Conservation (phyloP, 208 protist genomes). For the Wallacemonas sp. region DNA sequence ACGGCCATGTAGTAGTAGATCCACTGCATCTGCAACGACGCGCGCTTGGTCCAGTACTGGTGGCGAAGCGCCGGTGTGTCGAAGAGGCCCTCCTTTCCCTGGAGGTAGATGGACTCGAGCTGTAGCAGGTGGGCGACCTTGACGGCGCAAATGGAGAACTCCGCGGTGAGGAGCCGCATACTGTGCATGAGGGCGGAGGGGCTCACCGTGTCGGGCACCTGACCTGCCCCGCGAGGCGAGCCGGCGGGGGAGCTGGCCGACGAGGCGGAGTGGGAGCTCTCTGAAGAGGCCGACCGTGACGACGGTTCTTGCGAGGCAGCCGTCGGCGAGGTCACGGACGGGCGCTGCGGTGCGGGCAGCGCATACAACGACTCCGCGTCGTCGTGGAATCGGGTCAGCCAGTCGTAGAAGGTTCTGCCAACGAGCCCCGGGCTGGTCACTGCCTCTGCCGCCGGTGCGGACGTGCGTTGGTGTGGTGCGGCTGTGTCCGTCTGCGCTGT, state of each 20-base stretch:
- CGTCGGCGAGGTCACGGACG: neutral
- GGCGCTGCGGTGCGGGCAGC: no score
- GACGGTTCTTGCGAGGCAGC: no score
- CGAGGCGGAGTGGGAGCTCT: neutral
- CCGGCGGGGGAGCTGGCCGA: no score
- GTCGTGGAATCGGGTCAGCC: no score
- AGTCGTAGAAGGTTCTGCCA: no score
- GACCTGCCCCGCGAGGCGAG: neutral
- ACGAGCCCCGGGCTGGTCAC: no score
- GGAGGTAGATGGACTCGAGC: slow-evolving; percentile 21
- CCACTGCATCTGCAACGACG: slow-evolving; percentile 24
- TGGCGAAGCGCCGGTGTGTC: slow-evolving; percentile 6
- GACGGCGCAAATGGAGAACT: slow-evolving; percentile 1
- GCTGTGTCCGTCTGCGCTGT: neutral
- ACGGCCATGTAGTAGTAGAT: slow-evolving; percentile 49
- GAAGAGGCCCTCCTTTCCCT: slow-evolving; percentile 23
- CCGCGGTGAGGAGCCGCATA: neutral
- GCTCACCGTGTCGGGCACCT: neutral
- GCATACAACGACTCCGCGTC: no score
- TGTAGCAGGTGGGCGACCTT: slow-evolving; percentile 12
- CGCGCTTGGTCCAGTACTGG: slow-evolving; percentile 28
- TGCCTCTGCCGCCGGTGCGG: no score
- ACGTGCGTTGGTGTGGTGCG: no score
- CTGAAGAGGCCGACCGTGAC: neutral
- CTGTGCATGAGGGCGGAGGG: neutral